phyloP scores from a whole-genome alignment of 129 eudicot species.

The Flaveria bidentis region DNA sequence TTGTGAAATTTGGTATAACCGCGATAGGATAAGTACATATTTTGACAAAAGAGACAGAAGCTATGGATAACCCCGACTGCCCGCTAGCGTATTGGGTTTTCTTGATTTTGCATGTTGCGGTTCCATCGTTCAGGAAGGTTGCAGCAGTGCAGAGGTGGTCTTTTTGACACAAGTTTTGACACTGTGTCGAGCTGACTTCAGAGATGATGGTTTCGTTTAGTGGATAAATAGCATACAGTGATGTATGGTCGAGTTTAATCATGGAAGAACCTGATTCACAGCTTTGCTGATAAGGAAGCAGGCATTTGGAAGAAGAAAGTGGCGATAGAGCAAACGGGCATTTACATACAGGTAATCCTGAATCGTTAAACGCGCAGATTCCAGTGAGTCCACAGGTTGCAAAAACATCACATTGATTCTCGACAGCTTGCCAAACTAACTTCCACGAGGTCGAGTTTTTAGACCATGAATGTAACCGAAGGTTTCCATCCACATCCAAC shows the following conservation, averaged over 20 bases:
- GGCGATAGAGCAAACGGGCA: constrained; percentile 49
- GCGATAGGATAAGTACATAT: constrained; percentile 61
- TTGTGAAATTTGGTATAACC: constrained; percentile 40
- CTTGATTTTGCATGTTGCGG: constrained; percentile 47
- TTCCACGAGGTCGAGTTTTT: constrained; percentile 54
- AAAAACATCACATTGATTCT: constrained; percentile 63
- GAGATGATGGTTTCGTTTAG: constrained; percentile 50
- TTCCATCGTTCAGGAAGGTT: constrained; percentile 57
- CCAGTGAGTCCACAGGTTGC: constrained; percentile 64
- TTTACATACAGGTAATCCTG: constrained; percentile 50
- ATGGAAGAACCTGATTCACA: constrained; percentile 58
- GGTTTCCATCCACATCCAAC: constrained; percentile 66
- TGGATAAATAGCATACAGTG: constrained; percentile 58
- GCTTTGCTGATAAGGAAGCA: constrained; percentile 51
- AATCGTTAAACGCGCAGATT: constrained; percentile 45
- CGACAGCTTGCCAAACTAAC: constrained; percentile 64
- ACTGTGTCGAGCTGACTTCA: constrained; percentile 41
- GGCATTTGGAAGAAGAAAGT: constrained; percentile 43
- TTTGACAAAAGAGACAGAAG: constrained; percentile 53
- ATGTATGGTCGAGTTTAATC: constrained; percentile 50
- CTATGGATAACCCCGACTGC: constrained; percentile 41
- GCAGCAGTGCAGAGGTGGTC: constrained; percentile 64
- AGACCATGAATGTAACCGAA: constrained; percentile 60
- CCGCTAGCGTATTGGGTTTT: constrained; percentile 63
- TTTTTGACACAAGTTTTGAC: constrained; percentile 50